Conservation (phyloP, 1,284 basidiomycete species). For the Bjerkandera adusta region DNA sequence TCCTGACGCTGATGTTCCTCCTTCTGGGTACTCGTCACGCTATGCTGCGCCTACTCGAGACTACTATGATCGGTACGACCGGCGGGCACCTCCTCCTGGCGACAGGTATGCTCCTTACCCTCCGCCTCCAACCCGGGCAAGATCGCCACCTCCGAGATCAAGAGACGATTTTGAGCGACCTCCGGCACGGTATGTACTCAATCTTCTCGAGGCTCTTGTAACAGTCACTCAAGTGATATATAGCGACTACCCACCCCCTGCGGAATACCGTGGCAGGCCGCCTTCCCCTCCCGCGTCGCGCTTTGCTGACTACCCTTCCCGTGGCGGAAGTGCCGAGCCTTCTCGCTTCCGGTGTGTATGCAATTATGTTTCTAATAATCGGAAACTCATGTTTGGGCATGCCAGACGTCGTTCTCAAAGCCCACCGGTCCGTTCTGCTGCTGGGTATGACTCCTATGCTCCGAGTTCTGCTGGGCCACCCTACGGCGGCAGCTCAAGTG, state of each 20-base stretch:
- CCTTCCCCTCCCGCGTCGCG: constrained; percentile 50
- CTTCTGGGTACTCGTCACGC: constrained; percentile 41
- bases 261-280: constrained; percentile 54
- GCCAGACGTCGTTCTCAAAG: constrained; percentile 74
- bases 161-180: constrained; percentile 51
- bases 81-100: constrained; percentile 41
- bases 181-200: constrained; percentile 51
- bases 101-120: constrained; percentile 39
- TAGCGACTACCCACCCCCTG: constrained; percentile 45
- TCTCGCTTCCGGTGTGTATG: constrained; percentile 52
- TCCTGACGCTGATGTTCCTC: constrained; percentile 30
- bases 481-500: constrained; percentile 41
- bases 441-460: constrained; percentile 38
- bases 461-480: constrained; percentile 46
- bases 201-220: too few species aligned
- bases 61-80: constrained; percentile 61
- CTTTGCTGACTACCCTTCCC: constrained; percentile 58
- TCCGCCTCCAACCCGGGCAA: constrained; percentile 36
- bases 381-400: constrained; percentile 9
- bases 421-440: constrained; percentile 43
- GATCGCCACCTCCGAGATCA: constrained; percentile 39
- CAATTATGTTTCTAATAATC: background rate
- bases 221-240: too few species aligned
- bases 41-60: constrained; percentile 46
- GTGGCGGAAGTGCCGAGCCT: constrained; percentile 37